Evolutionary conservation across 164 flowering plant species (phyloP).

Genomic region (Santalum album): DNA sequence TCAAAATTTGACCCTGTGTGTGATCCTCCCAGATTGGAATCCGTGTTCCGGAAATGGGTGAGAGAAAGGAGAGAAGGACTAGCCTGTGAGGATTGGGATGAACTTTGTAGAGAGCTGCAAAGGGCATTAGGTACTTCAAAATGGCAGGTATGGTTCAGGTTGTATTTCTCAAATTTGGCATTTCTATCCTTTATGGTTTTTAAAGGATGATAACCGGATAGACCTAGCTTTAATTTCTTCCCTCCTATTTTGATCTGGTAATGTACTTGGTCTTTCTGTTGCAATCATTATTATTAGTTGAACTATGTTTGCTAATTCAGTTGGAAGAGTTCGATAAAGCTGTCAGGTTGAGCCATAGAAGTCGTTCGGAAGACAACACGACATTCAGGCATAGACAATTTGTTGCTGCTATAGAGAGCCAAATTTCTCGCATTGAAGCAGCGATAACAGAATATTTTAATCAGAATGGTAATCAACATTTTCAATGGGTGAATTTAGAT

Average conservation of each 20-base stretch:
- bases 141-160: conserved; percentile 66
- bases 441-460: conserved; percentile 38
- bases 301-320: conserved; percentile 23
- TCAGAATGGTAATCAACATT: conserved; percentile 50
- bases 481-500: conserved; percentile 75
- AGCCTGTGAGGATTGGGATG: conserved; percentile 28
- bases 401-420: conserved; percentile 55
- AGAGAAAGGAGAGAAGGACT: conserved; percentile 44
- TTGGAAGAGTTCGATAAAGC: conserved; percentile 93
- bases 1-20: not conserved
- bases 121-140: conserved; percentile 82
- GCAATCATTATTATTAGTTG: not conserved
- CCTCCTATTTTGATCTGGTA: not conserved
- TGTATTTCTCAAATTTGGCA: not conserved
- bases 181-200: not conserved
- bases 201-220: no score
- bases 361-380: conserved; percentile 31
- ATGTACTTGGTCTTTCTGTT: not conserved
- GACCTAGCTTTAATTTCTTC: not conserved
- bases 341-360: conserved; percentile 52
- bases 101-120: conserved; percentile 59
- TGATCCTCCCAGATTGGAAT: conserved; percentile 60
- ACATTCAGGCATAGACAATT: conserved; percentile 60
- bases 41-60: conserved; percentile 67
- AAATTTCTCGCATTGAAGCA: conserved; percentile 52